A percentile compares a stretch with the other conserved stretches of the same genome.
These are phyloP conservation scores for Corylus avellana DNA, from an alignment of 306 rosid species.

Conservation along the genomic window DNA sequence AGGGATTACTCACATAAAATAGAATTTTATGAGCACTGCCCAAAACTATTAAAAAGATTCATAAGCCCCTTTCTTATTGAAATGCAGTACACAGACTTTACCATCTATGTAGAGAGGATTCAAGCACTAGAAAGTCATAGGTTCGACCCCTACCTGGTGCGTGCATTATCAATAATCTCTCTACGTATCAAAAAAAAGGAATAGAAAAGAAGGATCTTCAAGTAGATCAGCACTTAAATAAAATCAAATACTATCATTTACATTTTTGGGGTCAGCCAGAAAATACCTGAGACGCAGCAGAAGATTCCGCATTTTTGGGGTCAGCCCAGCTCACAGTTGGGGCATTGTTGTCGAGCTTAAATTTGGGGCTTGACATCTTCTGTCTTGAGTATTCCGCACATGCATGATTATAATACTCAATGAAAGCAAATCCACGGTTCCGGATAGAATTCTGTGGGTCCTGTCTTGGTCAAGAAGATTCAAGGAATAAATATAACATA, in stretches of 20 bases:
- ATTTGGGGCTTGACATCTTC: conserved; percentile 68
- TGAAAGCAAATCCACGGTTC: conserved; percentile 66
- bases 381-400: conserved; percentile 71
- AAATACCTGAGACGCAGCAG: conserved; percentile 44
- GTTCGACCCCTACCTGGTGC: too few relatives aligned
- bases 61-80: conserved; percentile 1
- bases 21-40: not conserved
- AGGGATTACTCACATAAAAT: conserved; percentile 13
- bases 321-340: conserved; percentile 83
- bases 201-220: not conserved
- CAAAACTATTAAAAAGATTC: not conserved
- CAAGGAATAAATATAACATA: conserved; percentile 2
- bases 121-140: not conserved
- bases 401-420: conserved; percentile 63
- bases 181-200: too few relatives aligned
- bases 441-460: conserved; percentile 51
- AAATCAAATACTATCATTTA: conserved; percentile 12
- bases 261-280: conserved; percentile 72
- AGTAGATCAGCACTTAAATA: not conserved
- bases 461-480: conserved; percentile 40
- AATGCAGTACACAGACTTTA: not conserved
- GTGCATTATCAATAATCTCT: too few relatives aligned
- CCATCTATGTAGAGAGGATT: not conserved
- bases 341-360: conserved; percentile 57
- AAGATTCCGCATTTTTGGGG: conserved; percentile 63